Evolutionary conservation across 1,139 yeast genomes (phyloP), one percentile per base, ranked within the genome.

Genomic region (Citeromyces hawaiiensis): DNA sequence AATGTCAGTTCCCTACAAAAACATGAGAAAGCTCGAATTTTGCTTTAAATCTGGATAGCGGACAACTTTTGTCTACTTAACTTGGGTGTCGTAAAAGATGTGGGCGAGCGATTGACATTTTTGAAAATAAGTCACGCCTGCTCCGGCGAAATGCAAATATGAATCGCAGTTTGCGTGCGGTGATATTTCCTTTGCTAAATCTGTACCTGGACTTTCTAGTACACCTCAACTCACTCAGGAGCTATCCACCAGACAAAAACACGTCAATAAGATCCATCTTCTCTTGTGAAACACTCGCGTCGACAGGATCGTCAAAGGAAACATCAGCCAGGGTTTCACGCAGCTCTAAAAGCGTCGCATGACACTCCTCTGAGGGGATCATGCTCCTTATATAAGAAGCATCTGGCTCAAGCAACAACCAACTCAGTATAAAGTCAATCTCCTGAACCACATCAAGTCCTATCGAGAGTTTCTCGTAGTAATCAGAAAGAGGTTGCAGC

Each of bases 391-490:
- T 4, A n/a, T 4, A n/a, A 10, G 15, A 4, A n/a, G 15, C 4
- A 14, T 29, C 32, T 14, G 32, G 32, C 34, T 38, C 43, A 6
- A 37, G 25, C 15, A 36, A 34, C 16, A 38, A 30, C 43, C 43
- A 41, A n/a, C 41, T 14, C 9, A 41, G 31, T 3, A 39, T 39
- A 10, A 39, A 17, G 19, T 41, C 39, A 14, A 41, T 17, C 25
- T 18, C 21, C 10, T 38, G 40, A 4, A 40, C 18, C 4, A n/a
- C 31, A 16, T 32, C 43, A 17, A 40, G 39, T 13, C 42, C 42
- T 4, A 38, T 25, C 3, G 36, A 34, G 11, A 30, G 13, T n/a
- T 15, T 23, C 4, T 23, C 36, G 11, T 23, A 27, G 17, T 40
- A 36, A 11, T 27, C 38, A 21, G 10, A 14, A 4, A 34, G 10